Evolutionary conservation across 2,329 filamentous ascomycete genomes (phyloP), one percentile per base, ranked within the genome.

Genomic region (Cercospora canescens): DNA sequence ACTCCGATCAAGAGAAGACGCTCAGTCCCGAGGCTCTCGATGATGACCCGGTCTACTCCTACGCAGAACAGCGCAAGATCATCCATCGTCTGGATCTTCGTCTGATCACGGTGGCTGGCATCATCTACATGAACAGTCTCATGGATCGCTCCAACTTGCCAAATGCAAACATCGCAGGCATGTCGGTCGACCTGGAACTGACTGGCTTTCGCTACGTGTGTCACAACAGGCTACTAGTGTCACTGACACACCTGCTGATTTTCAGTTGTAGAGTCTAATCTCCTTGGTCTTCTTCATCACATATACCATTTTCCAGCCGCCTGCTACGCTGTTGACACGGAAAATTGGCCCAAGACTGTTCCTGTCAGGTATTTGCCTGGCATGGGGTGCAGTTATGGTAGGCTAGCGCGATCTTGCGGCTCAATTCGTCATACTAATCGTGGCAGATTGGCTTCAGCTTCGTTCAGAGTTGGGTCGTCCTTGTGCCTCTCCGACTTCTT

Each of bases 251-350:
- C 12, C 1, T 45, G 39, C 39, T 45, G 6, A 45, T 4, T 0
- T 11, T 3, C 2, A 3, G 6, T 45, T 21, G 39, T 4, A 45
- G 39, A 50, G 45, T 7, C 12, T 50, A 12, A 50, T 50, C 45
- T 50, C 45, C 11, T 14, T 50, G 45, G 45, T 78, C 55, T 81
- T 71, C 70, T 73, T 75, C 39, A 73, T 78, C 39, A 74, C 78
- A 8, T 81, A 81, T 65, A 72, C 73, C n/a, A 67, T 76, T 26
- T 76, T 80, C 48, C 79, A 81, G 59, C 59, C 72, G 24, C 75
- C 75, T 2, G 69, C 67, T 54, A 76, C 75, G 68, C 69, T 75
- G 39, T 59, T 76, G 61, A 67, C 76, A 58, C 74, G 75, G 69
- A 68, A 66, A 21, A 62, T 71, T 28, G 58, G 70, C 7, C 74